Conservation (phyloP, 2,329 filamentous ascomycete genomes). For the Ascochyta clinopodiicola region DNA sequence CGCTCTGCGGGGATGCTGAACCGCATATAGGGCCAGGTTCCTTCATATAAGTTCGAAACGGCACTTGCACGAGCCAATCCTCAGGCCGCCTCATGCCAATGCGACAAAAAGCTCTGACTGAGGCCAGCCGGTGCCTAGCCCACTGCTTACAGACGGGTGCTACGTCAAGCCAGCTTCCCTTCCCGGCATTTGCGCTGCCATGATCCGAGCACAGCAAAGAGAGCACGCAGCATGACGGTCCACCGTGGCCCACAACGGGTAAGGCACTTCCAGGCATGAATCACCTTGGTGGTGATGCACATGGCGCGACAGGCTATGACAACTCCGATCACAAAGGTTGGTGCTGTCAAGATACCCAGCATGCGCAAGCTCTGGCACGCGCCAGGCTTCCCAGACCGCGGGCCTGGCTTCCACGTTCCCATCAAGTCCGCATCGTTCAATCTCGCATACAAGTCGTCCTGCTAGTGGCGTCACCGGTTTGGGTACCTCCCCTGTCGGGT, state of each 20-base stretch:
- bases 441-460: slow-evolving; percentile 40
- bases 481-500: slow-evolving; percentile 39
- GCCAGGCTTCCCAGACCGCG: slow-evolving; percentile 31
- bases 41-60: slow-evolving; percentile 49
- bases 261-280: slow-evolving; percentile 40
- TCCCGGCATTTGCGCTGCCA: slow-evolving; percentile 38
- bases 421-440: slow-evolving; percentile 37
- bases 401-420: slow-evolving; percentile 37
- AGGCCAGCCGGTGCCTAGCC: slow-evolving; percentile 33
- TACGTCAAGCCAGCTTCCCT: slow-evolving; percentile 45
- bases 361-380: slow-evolving; percentile 18
- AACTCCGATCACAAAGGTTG: slow-evolving; percentile 7
- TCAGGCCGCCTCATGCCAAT: slow-evolving; percentile 46
- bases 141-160: slow-evolving; percentile 45
- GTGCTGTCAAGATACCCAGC: slow-evolving; percentile 11
- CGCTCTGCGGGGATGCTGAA: slow-evolving; percentile 41
- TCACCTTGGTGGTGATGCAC: slow-evolving; percentile 26
- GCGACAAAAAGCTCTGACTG: slow-evolving; percentile 43
- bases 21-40: slow-evolving; percentile 48
- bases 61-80: slow-evolving; percentile 50
- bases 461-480: slow-evolving; percentile 44
- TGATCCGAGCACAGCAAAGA: slow-evolving; percentile 32
- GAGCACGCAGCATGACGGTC: slow-evolving; percentile 35
- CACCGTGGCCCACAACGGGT: slow-evolving; percentile 32
- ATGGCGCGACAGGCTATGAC: slow-evolving; percentile 28